Evolutionary conservation across 1,284 basidiomycete species (phyloP), one percentile per base, ranked within the genome.

Genomic region (Ustilago crameri): DNA sequence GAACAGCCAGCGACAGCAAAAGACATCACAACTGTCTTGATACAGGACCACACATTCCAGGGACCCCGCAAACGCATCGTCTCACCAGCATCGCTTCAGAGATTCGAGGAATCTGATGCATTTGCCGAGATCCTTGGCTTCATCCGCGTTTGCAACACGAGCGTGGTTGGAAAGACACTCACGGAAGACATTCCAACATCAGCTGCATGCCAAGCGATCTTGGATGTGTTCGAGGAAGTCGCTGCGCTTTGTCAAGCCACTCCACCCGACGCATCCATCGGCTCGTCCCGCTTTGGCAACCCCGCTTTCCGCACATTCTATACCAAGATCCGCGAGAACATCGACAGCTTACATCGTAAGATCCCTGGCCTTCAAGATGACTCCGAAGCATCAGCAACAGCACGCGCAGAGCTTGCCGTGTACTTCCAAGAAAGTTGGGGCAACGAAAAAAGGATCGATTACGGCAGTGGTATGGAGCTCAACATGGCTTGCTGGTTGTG

Each of bases 391-490:
- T 56, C 34, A 9, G 44, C 42, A 8, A 57, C 73, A 5, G 61
- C 71, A 9, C 69, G 76, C 2, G 38, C 66, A 2, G 80, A 83
- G 54, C 67, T 83, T 3, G 88, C 89, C 3, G 86, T 86, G 0
- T 98, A 98, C 84, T 91, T 98, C 74, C 86, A 87, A 44, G 91
- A 96, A 80, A 85, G 90, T 22, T 98, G 94, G 95, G 95, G 95
- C 0, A 97, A 93, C 83, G 87, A 91, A 37, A 89, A 91, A 53
- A 87, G 95, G 5, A 95, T 99, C 65, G 96, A 99, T 84, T 99
- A 99, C 84, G 95, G 96, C 9, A 96, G 93, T 79, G 95, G 95
- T 2, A 98, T 98, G 94, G 96, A 99, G 84, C 87, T 98, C 60
- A 97, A 98, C 85, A 98, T 98, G 81, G 74, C 97, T 12, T 97